A percentile compares a stretch with the other conserved stretches of the same genome.
phyloP scores from a whole-genome alignment of 2,329 filamentous ascomycete species.

The Mycosphaerella arachidis region DNA sequence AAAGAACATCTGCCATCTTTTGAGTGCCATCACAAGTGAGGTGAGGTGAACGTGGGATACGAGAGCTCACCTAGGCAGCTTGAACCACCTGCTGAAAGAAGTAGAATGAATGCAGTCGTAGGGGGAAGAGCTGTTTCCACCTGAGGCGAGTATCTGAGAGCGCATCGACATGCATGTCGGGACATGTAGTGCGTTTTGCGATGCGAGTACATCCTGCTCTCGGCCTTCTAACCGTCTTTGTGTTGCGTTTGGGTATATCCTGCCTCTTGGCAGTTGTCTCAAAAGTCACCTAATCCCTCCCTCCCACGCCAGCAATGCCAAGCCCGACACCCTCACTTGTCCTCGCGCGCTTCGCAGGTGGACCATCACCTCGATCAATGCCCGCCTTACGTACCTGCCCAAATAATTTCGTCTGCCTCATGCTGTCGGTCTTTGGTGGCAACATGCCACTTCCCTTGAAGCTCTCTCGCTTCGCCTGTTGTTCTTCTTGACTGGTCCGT shows the following conservation, averaged over 20 bases:
- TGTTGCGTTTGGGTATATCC: not conserved
- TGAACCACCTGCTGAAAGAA: not conserved
- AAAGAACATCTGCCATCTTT: not conserved
- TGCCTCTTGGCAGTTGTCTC: not conserved
- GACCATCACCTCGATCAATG: slow-evolving; percentile 35
- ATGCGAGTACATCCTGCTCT: not conserved
- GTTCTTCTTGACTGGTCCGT: slow-evolving; percentile 44
- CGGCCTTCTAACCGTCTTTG: not conserved
- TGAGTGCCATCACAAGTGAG: not conserved
- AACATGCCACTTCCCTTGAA: slow-evolving; percentile 35
- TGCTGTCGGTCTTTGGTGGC: slow-evolving; percentile 9
- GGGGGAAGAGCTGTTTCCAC: not conserved
- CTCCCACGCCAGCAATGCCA: slow-evolving; percentile 26
- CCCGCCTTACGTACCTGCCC: slow-evolving; percentile 57
- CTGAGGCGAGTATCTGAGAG: not conserved
- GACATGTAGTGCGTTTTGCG: not conserved
- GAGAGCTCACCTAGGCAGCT: not conserved
- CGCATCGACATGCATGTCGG: not conserved
- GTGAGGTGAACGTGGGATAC: not conserved
- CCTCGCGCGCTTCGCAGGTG: slow-evolving; percentile 49
- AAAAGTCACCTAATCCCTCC: slow-evolving; percentile 15
- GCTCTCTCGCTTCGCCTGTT: slow-evolving; percentile 32
- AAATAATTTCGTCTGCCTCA: slow-evolving; percentile 60
- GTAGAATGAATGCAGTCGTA: not conserved
- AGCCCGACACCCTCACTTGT: slow-evolving; percentile 36